Evolutionary conservation across 768 basidiomycete genomes (phyloP), one percentile per base, ranked within the genome.

Genomic region (Suillus brevipes): DNA sequence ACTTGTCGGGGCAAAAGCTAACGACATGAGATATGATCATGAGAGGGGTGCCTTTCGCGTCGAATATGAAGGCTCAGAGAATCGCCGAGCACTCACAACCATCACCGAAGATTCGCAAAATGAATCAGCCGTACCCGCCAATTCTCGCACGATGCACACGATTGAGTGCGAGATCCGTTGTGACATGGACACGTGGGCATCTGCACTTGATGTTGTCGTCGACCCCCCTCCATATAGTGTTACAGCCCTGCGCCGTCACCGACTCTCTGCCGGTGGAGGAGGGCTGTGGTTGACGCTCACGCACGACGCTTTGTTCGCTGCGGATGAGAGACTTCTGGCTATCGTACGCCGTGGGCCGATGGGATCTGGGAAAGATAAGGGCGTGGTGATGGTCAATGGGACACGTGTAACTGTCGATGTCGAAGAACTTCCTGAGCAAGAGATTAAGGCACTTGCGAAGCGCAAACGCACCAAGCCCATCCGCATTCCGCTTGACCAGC

Each of bases 281-380:
- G 97, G 97, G 0, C 77, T 97, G 23, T 99, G 97, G 97, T 76
- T 99, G 34, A 95, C 94, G 0, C 82, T 98, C 70, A 90, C 87
- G 6, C 96, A 99, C 70, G 92, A 97, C 67, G 86, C 87, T 2
- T 75, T 89, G n/a, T 86, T 88, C 68, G 83, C 90, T 7, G 87
- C 88, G 25, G 89, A 92, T 47, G 95, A 96, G 62, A 85, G 89
- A 57, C 79, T 96, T 0, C 78, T 89, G 57, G 84, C 84, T 14
- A 88, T 95, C 65, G 88, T 97, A 9, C 85, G 92, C 23, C 84
- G 89, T 34, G 92, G 89, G 1, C 87, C 89, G 0, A 74, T 79
- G 52, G 78, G 79, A 28, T 77, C 77, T 25, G 84, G 85, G 63
- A 89, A 87, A 77, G 93, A 94, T 76, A 94, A 90, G 72, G 90